Base-by-base conservation (phyloP, 441 rosid genomes). In the Aleurites moluccanus region DNA sequence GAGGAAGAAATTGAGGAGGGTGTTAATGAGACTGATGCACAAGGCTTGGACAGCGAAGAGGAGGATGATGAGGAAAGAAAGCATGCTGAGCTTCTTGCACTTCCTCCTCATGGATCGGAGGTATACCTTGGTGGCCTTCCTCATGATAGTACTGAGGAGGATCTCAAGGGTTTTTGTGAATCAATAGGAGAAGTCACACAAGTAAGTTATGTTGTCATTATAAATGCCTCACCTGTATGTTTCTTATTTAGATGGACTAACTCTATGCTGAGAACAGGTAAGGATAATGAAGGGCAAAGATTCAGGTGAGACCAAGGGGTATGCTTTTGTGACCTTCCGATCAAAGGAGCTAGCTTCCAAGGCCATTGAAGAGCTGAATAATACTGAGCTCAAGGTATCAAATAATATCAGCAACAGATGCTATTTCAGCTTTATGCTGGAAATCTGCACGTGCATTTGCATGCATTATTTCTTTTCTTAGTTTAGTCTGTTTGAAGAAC, bases 31-130 rank as follows among this genome's bases (percentile, higher is more conserved):
- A 56, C 66, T 57, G 74, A 68, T 83, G 77, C 62, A 55, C 83
- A 49, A 45, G 70, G 38, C 11, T 75, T 77, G 0, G 81, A 77
- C 76, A 74, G 67, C 23, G 87, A 79, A 35, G 87, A 61, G 60
- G 86, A 83, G 45, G 88, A 83, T 56, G 85, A 85, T 10, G 95
- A 91, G 73, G 82, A 82, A 78, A 86, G 78, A 75, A 89, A 72
- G 73, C 89, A 82, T 68, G 89, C 64, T 21, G 94, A 90, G 75
- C 97, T 95, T 68, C 82, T 93, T 25, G 81, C 97, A 42, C 97
- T 91, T 81, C 99, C 99, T 85, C 91, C 97, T 49, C 97, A 96
- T 85, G 98, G 98, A 38, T 93, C 98, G 25, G 99, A 96, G 85
- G 97, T 93, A 75, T 96, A 92, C 79, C 80, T 93, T 67, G 98